A percentile compares a stretch with the other conserved stretches of the same genome.
Conservation (phyloP, 176 grass and related monocot genomes). For the Oropetium thomaeum region DNA sequence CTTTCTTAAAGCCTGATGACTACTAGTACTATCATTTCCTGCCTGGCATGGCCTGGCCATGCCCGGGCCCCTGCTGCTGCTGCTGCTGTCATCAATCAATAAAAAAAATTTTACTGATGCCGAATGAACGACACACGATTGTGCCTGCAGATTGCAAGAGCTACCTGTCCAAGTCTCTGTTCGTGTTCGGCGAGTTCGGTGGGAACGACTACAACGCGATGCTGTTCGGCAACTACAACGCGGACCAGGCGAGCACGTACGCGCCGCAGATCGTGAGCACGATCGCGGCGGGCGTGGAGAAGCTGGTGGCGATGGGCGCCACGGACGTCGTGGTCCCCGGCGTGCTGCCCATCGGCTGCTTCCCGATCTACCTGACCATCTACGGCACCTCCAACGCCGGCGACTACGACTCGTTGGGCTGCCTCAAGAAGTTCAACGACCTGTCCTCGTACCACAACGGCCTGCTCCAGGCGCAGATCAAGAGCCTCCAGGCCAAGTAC, state of each 20-base stretch:
- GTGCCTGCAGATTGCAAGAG: conserved; percentile 33
- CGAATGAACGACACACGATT: too few relatives aligned
- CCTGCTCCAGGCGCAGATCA: conserved; percentile 20
- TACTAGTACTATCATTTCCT: not conserved
- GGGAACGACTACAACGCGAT: conserved; percentile 77
- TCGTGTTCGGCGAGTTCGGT: conserved; percentile 65
- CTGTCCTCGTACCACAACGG: conserved; percentile 51
- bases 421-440: conserved; percentile 63
- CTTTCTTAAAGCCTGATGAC: not conserved
- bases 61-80: not conserved
- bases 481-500: conserved; percentile 40
- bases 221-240: conserved; percentile 50
- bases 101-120: not conserved
- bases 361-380: conserved; percentile 64
- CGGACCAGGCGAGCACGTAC: conserved; percentile 53
- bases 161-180: conserved; percentile 43
- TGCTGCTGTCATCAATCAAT: not conserved
- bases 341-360: conserved; percentile 67
- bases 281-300: conserved; percentile 46
- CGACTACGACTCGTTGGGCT: conserved; percentile 49
- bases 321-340: conserved; percentile 48
- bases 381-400: conserved; percentile 32
- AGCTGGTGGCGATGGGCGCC: conserved; percentile 57
- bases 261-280: conserved; percentile 38
- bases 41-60: too few relatives aligned